Base-by-base conservation (phyloP, 2,329 filamentous ascomycete genomes). In the Cladosporium sp. region DNA sequence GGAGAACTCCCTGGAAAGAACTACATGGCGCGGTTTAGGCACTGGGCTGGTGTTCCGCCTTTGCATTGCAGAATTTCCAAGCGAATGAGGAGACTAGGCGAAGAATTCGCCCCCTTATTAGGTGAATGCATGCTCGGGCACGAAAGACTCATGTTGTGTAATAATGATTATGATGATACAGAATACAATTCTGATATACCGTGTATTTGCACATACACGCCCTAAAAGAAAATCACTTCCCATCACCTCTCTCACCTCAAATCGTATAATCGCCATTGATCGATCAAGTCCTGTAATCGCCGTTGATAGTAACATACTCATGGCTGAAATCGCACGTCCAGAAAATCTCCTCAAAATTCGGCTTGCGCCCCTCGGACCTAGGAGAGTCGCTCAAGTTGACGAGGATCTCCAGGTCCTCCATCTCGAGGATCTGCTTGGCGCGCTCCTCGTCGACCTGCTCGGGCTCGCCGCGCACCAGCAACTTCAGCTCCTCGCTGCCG, bases 301-400 rank as follows among this genome's bases (percentile, higher is more conserved):
- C 82, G 63, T 85, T 85, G 60, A 85, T 85, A 44, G 81, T 84
- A 42, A 85, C 81, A 71, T 84, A 95, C 75, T 91, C 87, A 64
- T 91, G 87, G 64, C 85, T 89, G 60, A 91, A 89, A 67, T 95
- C 89, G 64, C 89, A 93, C 34, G 88, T 93, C 83, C 87, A 93
- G 67, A 89, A 88, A 4, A 83, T 81, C 1, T 85, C 84, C 66
- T 85, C 80, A 64, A 45, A 7, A n/a, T 11, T 12, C n/a, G 17
- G 22, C 7, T 7, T 9, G 12, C 1, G 9, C 13, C 84, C 77
- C 3, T 54, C 68, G 36, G n/a, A n/a, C n/a, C 82, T 84, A 7
- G 34, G 32, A 7, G n/a, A 7, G 40, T 85, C 86, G 20, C 86
- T 87, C 49, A 95, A 66, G 52, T 77, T 78, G 4, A 95, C 86